Evolutionary conservation across 192 early-diverging fungal species (phyloP), one percentile per base, ranked within the genome.

Genomic region (Diversispora epigaea): DNA sequence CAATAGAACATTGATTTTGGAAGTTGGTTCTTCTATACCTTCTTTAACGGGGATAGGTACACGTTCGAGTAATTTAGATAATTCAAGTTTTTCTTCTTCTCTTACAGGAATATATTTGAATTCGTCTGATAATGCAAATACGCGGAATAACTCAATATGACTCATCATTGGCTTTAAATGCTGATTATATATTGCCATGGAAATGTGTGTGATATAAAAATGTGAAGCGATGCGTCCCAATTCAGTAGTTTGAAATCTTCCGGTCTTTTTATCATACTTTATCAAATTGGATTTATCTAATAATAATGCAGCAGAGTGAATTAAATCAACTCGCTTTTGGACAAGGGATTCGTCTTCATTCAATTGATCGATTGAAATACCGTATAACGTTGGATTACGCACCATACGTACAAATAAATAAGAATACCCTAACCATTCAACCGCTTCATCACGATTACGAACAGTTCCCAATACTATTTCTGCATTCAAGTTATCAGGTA

Each of bases 321-420:
- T 88, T 46, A 99, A 82, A 76, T 98, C 96, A 14, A 93, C 84
- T 6, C 98, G 93, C 80, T 93, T 92, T 76, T 93, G 91, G 58
- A 87, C 85, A 77, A 98, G 82, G 60, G 88, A 88, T 40, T 89
- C 89, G 75, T 99, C 94, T 11, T 89, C 91, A 15, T 87, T 89
- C 0, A 83, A 81, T 25, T 91, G 93, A 46, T 92, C 95, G 6
- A 78, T 52, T 4, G 81, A 77, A 17, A 98, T 86, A 17, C 93
- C 91, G 77, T 99, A 98, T 32, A 98, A 78, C 3, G 87, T 71
- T 8, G 94, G 95, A 76, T 97, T 95, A 54, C 93, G 84, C 74
- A 95, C 83, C 98, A 99, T 98, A 45, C 98, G 90, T 46, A 99
- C 93, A 76, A 95, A 98, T 49, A 97, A 82, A 77, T 98, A 99